Evolutionary conservation across 108 stramenopile species (phyloP), one percentile per base, ranked within the genome.

Genomic region (Skeletonema grethae): DNA sequence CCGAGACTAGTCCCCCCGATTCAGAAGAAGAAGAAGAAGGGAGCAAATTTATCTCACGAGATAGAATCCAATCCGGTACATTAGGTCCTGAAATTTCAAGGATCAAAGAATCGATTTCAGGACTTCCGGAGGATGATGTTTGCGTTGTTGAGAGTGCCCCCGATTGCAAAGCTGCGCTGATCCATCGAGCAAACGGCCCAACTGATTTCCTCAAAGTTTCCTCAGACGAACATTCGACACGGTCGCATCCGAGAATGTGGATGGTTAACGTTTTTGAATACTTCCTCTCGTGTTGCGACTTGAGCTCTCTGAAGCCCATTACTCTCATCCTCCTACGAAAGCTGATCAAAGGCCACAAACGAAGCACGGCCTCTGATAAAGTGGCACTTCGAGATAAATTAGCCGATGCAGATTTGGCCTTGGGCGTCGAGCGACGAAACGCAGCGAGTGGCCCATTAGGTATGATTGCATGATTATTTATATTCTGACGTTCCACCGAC

Each of bases 191-290:
- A 61, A 95, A 77, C 11, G 90, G 82, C 48, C 75, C 73, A 55
- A 95, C 90, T 8, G 80, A 67, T 28, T 67, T 66, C 32, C 78
- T 82, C 8, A 92, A 84, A 7, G 62, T 73, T 30, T 80, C 87
- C n/a, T 76, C 79, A 12, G 85, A 80, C 32, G 84, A 69, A 65
- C 90, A 91, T 75, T 95, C 93, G 4, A 90, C 85, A 58, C 76
- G 71, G 77, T 95, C 94, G 20, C 86, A 88, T 22, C 94, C 94
- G 31, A 95, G 73, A 7, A 92, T 72, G 64, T 95, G 88, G 55
- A 95, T 81, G 62, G 78, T 61, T 20, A 91, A 64, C 20, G 43
- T 69, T 34, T 70, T 72, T 8, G 41, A 39, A 29, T n/a, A 59
- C 38, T 32, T 56, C 29, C 10, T 13, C 16, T 63, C 12, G 1